A percentile compares a stretch with the other conserved stretches of the same genome.
phyloP scores from a whole-genome alignment of 345 rosid genomes.

The Citrus trifoliata region DNA sequence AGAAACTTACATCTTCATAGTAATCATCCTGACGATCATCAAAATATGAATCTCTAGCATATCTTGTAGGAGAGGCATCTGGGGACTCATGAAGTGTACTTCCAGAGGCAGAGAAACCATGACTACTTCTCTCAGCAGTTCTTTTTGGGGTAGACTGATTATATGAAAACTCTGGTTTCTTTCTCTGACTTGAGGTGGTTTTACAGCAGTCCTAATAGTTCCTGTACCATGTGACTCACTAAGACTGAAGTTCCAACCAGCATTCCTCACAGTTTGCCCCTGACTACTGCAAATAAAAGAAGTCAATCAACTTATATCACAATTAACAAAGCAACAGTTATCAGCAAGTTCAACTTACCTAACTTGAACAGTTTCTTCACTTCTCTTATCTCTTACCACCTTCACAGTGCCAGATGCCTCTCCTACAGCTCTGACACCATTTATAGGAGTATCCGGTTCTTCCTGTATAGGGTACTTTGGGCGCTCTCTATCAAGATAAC shows the following conservation, averaged over 20 bases:
- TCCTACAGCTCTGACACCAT: slow-evolving; percentile 40
- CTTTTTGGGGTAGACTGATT: slow-evolving; percentile 55
- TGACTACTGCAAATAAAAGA: slow-evolving; percentile 46
- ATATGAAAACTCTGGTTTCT: slow-evolving; percentile 55
- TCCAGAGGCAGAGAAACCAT: slow-evolving; percentile 43
- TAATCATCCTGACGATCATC: slow-evolving; percentile 37
- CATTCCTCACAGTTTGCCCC: slow-evolving; percentile 64
- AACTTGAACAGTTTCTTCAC: slow-evolving; percentile 62
- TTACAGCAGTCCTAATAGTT: slow-evolving; percentile 62
- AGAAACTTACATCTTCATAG: slow-evolving; percentile 62
- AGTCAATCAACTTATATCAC: slow-evolving; percentile 17
- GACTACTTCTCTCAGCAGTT: slow-evolving; percentile 48
- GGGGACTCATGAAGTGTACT: slow-evolving; percentile 45
- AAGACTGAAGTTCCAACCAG: slow-evolving; percentile 98
- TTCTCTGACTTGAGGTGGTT: slow-evolving; percentile 88
- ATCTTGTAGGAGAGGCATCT: slow-evolving; percentile 42
- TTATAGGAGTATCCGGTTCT: slow-evolving; percentile 48
- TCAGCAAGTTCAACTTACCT: slow-evolving; percentile 53
- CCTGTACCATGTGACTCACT: slow-evolving; percentile 75
- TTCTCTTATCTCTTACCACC: slow-evolving; percentile 61
- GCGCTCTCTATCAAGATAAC: slow-evolving; percentile 68
- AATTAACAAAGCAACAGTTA: slow-evolving; percentile 13
- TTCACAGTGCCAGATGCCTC: slow-evolving; percentile 77
- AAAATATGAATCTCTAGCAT: slow-evolving; percentile 47
- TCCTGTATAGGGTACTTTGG: slow-evolving; percentile 79